Conservation (phyloP, 768 basidiomycete genomes). For the Daedaleopsis nitida region DNA sequence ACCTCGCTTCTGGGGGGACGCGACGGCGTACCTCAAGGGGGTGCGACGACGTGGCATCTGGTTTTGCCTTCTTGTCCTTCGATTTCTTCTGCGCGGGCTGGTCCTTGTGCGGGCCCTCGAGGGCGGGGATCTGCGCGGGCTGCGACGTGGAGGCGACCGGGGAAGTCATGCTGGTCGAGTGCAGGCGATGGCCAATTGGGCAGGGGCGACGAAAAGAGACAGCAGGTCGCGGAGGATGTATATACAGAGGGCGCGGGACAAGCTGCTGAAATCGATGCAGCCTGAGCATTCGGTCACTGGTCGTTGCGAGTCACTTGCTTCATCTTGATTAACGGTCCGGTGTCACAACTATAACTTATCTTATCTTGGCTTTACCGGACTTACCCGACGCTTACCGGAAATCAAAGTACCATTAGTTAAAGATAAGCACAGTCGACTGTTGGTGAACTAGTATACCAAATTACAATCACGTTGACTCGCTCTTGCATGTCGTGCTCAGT, state of each 20-base stretch:
- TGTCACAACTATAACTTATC: neutral
- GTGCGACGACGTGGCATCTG: constrained; percentile 41
- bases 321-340: neutral
- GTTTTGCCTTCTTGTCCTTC: constrained; percentile 33
- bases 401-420: too few species aligned
- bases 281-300: constrained; percentile 35
- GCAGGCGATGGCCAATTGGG: constrained; percentile 19
- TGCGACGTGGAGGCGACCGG: constrained; percentile 58
- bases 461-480: too few species aligned
- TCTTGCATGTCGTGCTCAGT: too few species aligned
- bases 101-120: constrained; percentile 43
- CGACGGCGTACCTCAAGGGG: constrained; percentile 70
- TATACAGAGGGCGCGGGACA: constrained; percentile 24
- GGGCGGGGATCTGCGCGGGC: constrained; percentile 47
- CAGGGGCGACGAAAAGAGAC: constrained; percentile 3
- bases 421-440: neutral
- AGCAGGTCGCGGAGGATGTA: constrained; percentile 14
- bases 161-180: constrained; percentile 50
- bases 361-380: neutral
- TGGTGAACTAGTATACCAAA: too few species aligned
- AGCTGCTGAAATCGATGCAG: constrained; percentile 33
- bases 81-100: constrained; percentile 49
- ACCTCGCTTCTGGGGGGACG: neutral
- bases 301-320: constrained; percentile 22
- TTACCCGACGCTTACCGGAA: neutral